Conservation (phyloP, 2,329 filamentous ascomycete species). For the Hymenoscyphus repandus region DNA sequence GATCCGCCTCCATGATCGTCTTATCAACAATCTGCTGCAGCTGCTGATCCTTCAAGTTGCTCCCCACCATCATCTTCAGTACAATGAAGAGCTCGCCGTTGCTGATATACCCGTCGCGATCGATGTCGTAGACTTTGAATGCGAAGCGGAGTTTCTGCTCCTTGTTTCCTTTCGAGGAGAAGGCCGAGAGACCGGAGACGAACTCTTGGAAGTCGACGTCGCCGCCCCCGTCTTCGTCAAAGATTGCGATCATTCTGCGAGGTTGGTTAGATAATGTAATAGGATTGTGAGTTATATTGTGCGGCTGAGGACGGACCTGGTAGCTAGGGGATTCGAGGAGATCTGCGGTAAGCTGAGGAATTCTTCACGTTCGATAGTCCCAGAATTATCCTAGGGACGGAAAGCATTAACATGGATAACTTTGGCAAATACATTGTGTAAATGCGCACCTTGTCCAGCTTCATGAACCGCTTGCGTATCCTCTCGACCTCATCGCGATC, state of each 20-base stretch:
- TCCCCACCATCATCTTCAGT: constrained; percentile 99
- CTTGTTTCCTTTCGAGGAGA: constrained; percentile 98
- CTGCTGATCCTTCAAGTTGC: constrained; percentile 98
- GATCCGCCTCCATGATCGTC: constrained; percentile 99
- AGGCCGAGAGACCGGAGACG: constrained; percentile 88
- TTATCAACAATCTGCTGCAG: constrained; percentile 99
- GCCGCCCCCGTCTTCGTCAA: constrained; percentile 96
- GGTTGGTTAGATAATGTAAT: neutral
- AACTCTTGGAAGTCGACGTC: constrained; percentile 99
- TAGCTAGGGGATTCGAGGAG: constrained; percentile 94
- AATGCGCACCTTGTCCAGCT: constrained; percentile 80
- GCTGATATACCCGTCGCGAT: constrained; percentile 96
- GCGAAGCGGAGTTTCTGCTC: constrained; percentile 97
- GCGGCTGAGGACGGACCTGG: constrained; percentile 51
- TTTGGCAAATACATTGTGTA: neutral
- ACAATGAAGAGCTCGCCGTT: constrained; percentile 99
- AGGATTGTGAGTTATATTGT: neutral
- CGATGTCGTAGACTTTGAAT: constrained; percentile 99
- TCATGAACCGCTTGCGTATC: constrained; percentile 97
- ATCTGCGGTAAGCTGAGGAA: constrained; percentile 97
- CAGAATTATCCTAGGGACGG: constrained; percentile 81
- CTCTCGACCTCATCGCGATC: constrained; percentile 96
- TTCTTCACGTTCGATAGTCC: constrained; percentile 97
- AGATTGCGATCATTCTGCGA: constrained; percentile 94
- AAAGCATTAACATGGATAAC: neutral